A percentile compares a stretch with the other conserved stretches of the same genome.
These are phyloP conservation scores for Rhodofomes roseus DNA, from an alignment of 1,284 basidiomycete species.

Conservation along the genomic window DNA sequence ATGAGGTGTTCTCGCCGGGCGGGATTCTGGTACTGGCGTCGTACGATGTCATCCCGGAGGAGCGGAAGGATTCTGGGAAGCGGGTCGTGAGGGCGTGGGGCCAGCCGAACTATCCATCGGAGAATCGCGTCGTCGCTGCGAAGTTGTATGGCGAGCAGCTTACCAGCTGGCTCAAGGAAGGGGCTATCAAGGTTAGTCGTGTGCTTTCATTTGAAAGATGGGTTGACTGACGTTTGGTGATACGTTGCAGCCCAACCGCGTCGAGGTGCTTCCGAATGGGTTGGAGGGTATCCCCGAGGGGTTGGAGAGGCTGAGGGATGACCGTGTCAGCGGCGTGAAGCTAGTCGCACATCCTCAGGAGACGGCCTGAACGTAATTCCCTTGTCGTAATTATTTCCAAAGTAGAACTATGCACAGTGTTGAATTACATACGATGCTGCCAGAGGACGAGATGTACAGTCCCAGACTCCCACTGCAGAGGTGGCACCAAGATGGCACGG, in stretches of 20 bases:
- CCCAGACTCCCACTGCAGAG: no score
- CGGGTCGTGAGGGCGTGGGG: constrained; percentile 7
- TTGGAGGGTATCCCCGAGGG: constrained; percentile 41
- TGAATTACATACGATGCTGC: no score
- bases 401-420: no score
- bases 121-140: not conserved
- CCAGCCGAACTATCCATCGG: constrained; percentile 5
- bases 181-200: constrained; percentile 17
- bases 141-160: constrained; percentile 10
- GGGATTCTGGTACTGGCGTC: constrained; percentile 19
- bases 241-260: constrained; percentile 18
- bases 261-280: constrained; percentile 43
- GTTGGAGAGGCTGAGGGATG: constrained; percentile 36
- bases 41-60: not conserved
- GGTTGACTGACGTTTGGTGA: not conserved
- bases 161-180: constrained; percentile 13
- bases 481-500: no score
- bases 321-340: constrained; percentile 46
- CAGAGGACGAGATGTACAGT: no score
- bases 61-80: constrained; percentile 7
- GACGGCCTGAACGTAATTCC: constrained; percentile 17
- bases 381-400: no score
- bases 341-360: constrained; percentile 47
- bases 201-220: not conserved
- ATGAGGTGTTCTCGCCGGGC: constrained; percentile 23